These are phyloP conservation scores for Saccharomyces pastorianus DNA, from an alignment of 1,139 yeast species.

Conservation along the genomic window DNA sequence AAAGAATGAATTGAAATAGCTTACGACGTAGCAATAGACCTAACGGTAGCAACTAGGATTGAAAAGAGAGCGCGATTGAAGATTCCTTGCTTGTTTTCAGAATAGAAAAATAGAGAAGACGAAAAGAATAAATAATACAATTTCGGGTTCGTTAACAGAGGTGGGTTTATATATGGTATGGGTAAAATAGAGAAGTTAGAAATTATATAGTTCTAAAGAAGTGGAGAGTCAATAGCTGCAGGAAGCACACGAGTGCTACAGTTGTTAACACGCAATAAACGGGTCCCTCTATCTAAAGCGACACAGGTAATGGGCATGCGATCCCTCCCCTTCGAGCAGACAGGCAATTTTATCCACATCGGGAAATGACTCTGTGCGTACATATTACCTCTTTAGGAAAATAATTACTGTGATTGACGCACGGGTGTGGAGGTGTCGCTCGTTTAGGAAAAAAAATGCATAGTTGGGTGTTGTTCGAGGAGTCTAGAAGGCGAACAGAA, in stretches of 20 bases:
- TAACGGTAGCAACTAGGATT: background rate
- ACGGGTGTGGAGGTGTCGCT: background rate
- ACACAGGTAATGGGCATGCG: background rate
- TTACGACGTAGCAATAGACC: background rate
- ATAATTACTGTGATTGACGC: background rate
- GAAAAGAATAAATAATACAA: background rate
- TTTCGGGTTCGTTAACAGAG: background rate
- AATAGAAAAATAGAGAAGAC: background rate
- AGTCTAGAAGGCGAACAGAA: background rate
- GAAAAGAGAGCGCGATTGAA: background rate
- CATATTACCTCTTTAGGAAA: background rate
- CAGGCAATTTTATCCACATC: background rate
- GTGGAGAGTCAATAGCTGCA: background rate
- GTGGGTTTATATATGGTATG: background rate
- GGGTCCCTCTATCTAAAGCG: background rate
- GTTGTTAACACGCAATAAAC: background rate
- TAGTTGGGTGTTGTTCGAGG: background rate
- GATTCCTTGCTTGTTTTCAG: background rate
- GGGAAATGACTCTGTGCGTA: background rate
- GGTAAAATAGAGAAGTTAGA: background rate
- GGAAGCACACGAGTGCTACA: background rate
- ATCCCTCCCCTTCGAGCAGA: background rate
- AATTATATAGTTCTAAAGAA: background rate
- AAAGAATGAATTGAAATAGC: background rate
- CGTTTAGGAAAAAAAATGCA: background rate